These are phyloP conservation scores for Penicillium hesseltinei DNA, from an alignment of 2,329 filamentous ascomycete genomes.

Conservation along the genomic window DNA sequence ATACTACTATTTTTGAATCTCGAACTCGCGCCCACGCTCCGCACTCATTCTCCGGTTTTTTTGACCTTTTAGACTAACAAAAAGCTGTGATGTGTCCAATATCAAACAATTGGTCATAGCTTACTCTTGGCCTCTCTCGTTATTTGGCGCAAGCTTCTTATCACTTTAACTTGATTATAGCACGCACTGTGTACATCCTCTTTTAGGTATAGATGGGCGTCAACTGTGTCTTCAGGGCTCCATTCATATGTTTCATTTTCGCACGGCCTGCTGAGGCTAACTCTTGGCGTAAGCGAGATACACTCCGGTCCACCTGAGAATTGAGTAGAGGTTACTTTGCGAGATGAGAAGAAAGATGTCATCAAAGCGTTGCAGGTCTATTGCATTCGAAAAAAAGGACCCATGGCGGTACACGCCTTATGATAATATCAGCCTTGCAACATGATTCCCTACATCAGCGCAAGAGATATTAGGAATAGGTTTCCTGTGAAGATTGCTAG, in stretches of 20 bases:
- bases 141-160: no score
- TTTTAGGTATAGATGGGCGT: background rate
- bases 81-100: background rate
- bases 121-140: no score
- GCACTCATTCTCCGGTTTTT: background rate
- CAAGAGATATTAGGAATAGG: background rate
- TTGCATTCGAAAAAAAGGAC: background rate
- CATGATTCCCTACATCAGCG: background rate
- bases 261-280: background rate
- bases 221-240: background rate
- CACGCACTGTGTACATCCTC: no score
- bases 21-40: no score
- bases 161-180: no score
- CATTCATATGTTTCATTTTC: background rate
- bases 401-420: background rate
- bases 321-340: background rate
- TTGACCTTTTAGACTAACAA: background rate
- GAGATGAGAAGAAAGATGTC: background rate
- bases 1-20: background rate
- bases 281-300: background rate
- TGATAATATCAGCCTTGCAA: background rate
- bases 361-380: background rate
- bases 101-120: background rate
- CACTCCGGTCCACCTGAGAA: background rate
- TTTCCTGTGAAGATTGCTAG: no score